Evolutionary conservation across 495 filamentous ascomycete species (phyloP).

Genomic region (Talaromyces wortmannii): DNA sequence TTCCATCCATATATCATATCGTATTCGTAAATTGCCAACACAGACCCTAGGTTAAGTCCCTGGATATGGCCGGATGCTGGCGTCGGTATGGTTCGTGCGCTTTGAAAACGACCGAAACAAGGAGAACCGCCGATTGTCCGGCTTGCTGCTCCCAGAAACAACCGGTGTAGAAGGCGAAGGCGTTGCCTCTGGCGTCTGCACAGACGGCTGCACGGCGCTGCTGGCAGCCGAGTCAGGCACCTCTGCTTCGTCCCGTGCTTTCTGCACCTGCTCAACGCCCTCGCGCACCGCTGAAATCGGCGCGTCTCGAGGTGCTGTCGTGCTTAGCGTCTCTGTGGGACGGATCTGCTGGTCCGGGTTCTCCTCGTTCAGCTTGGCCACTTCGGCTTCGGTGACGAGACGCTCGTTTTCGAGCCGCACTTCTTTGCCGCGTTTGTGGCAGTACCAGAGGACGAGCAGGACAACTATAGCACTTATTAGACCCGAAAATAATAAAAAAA

Average conservation of each 20-base stretch:
- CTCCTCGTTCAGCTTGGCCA: conserved; percentile 33
- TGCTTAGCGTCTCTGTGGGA: conserved; percentile 35
- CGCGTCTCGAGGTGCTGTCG: conserved; percentile 39
- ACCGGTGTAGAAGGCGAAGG: not conserved
- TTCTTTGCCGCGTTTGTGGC: conserved; percentile 87
- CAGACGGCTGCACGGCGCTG: not conserved
- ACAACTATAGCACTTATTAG: conserved; percentile 49
- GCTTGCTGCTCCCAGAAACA: not conserved
- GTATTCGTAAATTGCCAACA: not conserved
- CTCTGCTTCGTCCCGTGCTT: conserved; percentile 17
- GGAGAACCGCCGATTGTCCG: not conserved
- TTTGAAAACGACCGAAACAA: conserved; percentile 10
- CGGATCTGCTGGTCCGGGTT: conserved; percentile 21
- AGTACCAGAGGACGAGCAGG: conserved; percentile 93
- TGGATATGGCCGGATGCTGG: conserved; percentile 31
- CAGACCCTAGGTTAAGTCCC: conserved; percentile 22
- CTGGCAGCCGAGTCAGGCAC: not conserved
- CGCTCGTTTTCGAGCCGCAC: conserved; percentile 68
- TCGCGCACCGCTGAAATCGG: conserved; percentile 31
- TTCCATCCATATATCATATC: not conserved
- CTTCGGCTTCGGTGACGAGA: conserved; percentile 42
- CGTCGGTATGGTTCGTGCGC: conserved; percentile 11
- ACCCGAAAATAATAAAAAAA: not conserved
- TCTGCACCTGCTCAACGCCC: conserved; percentile 28
- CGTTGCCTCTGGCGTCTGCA: not conserved